Evolutionary conservation across 2,329 filamentous ascomycete species (phyloP).

Genomic region (Leptosphaerulina australis): DNA sequence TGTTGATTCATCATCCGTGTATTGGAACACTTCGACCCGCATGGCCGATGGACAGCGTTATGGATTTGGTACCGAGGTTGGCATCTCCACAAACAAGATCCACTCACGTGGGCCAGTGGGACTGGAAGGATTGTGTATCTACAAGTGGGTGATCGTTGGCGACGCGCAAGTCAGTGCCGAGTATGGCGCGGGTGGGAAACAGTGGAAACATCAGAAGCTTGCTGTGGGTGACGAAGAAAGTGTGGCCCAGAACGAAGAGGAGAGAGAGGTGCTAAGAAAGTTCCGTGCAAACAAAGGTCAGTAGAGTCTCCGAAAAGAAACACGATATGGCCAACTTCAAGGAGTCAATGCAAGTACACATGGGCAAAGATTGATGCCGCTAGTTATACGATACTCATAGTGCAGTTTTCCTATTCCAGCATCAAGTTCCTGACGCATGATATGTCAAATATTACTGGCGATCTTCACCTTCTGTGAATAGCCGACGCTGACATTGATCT

Average conservation of each 20-base stretch:
- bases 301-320: neutral
- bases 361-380: too few species aligned
- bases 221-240: conserved; percentile 40
- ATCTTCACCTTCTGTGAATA: too few species aligned
- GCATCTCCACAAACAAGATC: conserved; percentile 98
- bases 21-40: conserved; percentile 94
- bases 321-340: too few species aligned
- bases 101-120: conserved; percentile 93
- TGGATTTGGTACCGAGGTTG: conserved; percentile 96
- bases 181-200: conserved; percentile 66
- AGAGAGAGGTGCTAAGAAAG: conserved; percentile 41
- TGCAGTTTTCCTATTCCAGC: too few species aligned
- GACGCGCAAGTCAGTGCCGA: conserved; percentile 79
- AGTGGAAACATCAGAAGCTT: conserved; percentile 63
- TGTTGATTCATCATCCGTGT: conserved; percentile 89
- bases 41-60: conserved; percentile 97
- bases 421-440: too few species aligned
- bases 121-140: conserved; percentile 92
- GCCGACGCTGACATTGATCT: too few species aligned
- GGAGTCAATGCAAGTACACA: too few species aligned
- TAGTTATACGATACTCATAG: too few species aligned
- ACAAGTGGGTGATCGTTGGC: conserved; percentile 92
- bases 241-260: conserved; percentile 41
- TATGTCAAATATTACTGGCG: too few species aligned
- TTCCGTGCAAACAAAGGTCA: conserved; percentile 33